Conservation (phyloP, 257 asterid species). For the Striga asiatica region DNA sequence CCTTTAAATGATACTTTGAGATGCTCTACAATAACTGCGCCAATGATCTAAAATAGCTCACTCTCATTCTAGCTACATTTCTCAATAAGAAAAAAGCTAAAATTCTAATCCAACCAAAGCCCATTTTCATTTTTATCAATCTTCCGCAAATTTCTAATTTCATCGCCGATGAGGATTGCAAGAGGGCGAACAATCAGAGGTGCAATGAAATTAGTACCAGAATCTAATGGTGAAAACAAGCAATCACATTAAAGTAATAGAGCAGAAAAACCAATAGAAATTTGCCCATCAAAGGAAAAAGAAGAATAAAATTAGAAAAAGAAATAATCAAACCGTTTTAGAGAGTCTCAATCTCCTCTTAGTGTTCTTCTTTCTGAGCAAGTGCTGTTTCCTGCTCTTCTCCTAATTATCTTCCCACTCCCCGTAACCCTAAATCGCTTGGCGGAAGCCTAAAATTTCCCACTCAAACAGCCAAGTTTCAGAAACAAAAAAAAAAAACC, state of each 20-base stretch:
- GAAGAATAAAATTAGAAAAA: not conserved
- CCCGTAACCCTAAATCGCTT: slow-evolving; percentile 87
- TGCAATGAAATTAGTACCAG: not conserved
- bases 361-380: slow-evolving; percentile 80
- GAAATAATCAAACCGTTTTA: slow-evolving; percentile 43
- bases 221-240: not conserved
- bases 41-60: too few species aligned
- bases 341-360: slow-evolving; percentile 86
- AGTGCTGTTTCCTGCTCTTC: slow-evolving; percentile 96
- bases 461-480: too few species aligned
- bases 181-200: not conserved
- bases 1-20: not conserved
- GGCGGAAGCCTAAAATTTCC: slow-evolving; percentile 83
- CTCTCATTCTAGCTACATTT: not conserved
- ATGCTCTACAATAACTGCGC: not conserved
- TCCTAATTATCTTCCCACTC: slow-evolving; percentile 87
- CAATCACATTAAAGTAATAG: not conserved
- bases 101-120: not conserved
- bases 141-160: slow-evolving; percentile 3
- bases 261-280: not conserved
- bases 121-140: not conserved
- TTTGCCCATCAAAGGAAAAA: too few species aligned
- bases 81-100: too few species aligned
- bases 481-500: too few species aligned
- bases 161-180: not conserved